A percentile compares a stretch with the other conserved stretches of the same genome.
These are phyloP conservation scores for Miscanthus lutarioriparius DNA, from an alignment of 176 grass and related monocot species.

Conservation along the genomic window DNA sequence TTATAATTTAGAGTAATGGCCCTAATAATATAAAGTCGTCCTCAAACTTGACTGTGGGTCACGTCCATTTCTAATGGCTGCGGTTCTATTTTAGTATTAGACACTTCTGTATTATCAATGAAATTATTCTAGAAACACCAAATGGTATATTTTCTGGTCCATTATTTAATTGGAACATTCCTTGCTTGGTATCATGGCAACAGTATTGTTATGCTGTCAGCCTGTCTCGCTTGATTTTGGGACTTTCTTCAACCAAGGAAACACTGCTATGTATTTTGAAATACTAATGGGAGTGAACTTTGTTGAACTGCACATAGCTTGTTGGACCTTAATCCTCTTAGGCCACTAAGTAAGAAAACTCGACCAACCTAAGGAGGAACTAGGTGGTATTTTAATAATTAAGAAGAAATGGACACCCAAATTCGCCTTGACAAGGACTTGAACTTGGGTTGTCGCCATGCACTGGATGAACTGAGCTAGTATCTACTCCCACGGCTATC, in stretches of 20 bases:
- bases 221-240: neutral
- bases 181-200: conserved; percentile 4
- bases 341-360: neutral
- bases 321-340: conserved; percentile 25
- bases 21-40: neutral
- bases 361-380: neutral
- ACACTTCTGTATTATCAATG: neutral
- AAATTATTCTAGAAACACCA: conserved; percentile 20
- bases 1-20: neutral
- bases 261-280: conserved; percentile 14
- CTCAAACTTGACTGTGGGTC: neutral
- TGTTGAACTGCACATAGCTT: conserved; percentile 9
- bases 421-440: neutral
- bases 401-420: neutral
- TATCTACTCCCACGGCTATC: too few species aligned
- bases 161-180: conserved; percentile 9
- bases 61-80: neutral
- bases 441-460: neutral
- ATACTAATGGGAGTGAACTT: neutral
- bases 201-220: neutral
- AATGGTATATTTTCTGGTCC: neutral
- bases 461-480: too few species aligned
- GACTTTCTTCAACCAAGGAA: conserved; percentile 1
- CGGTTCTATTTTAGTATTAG: conserved; percentile 14
- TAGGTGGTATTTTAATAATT: neutral